Evolutionary conservation across 305 asterid genomes (phyloP), one percentile per base, ranked within the genome.

Genomic region (Nicotiana rustica): DNA sequence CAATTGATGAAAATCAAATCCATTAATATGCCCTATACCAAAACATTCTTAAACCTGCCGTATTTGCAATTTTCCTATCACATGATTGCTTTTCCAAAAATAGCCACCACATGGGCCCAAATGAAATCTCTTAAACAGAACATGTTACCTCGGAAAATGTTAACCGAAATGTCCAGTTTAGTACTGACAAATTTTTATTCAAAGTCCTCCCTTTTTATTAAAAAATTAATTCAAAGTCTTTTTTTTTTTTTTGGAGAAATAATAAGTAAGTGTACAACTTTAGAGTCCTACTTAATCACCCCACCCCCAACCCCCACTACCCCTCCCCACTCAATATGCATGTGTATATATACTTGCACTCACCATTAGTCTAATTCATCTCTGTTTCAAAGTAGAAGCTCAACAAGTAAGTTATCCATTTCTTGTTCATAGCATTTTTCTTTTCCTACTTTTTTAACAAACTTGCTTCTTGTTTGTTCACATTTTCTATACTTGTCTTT

Each of bases 381-480:
- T 69, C 2, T 19, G 35, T 70, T 38, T 18, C 41, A 71, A 44
- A 73, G 79, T 75, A 49, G 80, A 76, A 55, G 29, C 31, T 76
- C n/a, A 76, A 76, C 80, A 55, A 31, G 80, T 55, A 76, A 9
- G 80, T 17, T 55, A 55, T 55, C 21, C 80, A 31, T 55, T 7
- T 55, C 80, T 76, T 76, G 80, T 31, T 55, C 1, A 73, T 29
- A 76, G 29, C 66, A 29, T 17, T 52, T 55, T 29, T 9, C 80
- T 15, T 52, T 76, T 75, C 62, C 6, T 71, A 44, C 38, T 44
- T 6, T 70, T 15, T 70, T 12, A 76, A 4, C 66, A 29, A 76
- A 76, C 49, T 76, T 52, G 6, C 15, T 76, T 76, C 31, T 76
- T 76, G 80, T 31, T 76, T 76, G 66, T 76, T 76, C 80, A 76